Evolutionary conservation across 2,329 filamentous ascomycete genomes (phyloP), one percentile per base, ranked within the genome.

Genomic region (Didymella pomorum): DNA sequence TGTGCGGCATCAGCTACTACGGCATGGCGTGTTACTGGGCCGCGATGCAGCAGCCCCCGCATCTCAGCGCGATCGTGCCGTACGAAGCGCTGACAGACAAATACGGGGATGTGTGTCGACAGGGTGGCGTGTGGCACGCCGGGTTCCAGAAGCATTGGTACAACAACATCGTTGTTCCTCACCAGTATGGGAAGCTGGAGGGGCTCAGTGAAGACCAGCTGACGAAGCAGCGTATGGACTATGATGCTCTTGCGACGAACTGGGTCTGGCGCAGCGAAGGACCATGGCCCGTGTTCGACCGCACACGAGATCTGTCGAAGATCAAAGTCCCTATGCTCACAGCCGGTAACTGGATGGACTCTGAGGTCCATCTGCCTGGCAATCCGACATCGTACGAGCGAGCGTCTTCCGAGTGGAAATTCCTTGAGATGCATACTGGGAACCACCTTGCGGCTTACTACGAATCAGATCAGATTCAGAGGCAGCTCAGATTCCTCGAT

Each of bases 21-120:
- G 43, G 43, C n/a, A 50, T 50, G 47, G 47, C 47, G 11, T 41
- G 47, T 35, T 50, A 50, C 35, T 50, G 47, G 47, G 35, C 47
- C 20, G 47, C 35, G n/a, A 50, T 50, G 25, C 47, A 50, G 11
- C 47, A 50, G 29, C 47, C 47, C 8, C 47, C 47, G 12, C 47
- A 50, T 31, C 47, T 50, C 35, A 42, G 23, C 18, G 47, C 47
- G 11, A 50, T 42, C 9, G 31, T 35, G 2, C 31, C 31, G 16
- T 35, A 35, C 31, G 31, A 35, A 3, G 31, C 31, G 1, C 16
- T 35, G 16, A 35, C 31, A 35, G 31, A 35, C 31, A 35, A 35
- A 5, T 35, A 35, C 31, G 31, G 16, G 16, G 31, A 35, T 4
- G 31, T 35, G 2, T n/a, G 6, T 11, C 31, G 31, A n/a, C 31